Evolutionary conservation across 495 filamentous ascomycete species (phyloP).

Genomic region (Lophiostoma macrostomum): DNA sequence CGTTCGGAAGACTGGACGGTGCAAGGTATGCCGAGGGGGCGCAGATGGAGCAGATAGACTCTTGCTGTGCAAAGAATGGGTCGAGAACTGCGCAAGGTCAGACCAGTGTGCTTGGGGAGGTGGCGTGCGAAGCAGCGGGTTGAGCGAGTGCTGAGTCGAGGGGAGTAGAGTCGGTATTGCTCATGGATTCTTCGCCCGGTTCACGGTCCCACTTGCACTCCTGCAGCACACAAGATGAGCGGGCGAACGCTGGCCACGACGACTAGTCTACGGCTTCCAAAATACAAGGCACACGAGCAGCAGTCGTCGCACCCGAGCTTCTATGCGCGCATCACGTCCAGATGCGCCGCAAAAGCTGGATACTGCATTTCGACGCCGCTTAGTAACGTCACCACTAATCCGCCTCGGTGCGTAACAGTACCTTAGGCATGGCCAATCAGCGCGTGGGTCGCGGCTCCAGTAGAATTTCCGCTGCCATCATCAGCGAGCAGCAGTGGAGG

Average conservation of each 20-base stretch:
- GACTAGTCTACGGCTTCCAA: too few relatives aligned
- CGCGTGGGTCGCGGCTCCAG: too few relatives aligned
- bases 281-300: too few relatives aligned
- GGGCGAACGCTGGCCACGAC: too few relatives aligned
- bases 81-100: too few relatives aligned
- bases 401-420: background rate
- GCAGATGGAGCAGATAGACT: too few relatives aligned
- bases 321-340: too few relatives aligned
- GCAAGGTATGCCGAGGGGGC: background rate
- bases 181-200: background rate
- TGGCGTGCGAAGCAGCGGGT: background rate
- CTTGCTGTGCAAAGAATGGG: too few relatives aligned
- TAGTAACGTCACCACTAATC: background rate
- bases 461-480: background rate
- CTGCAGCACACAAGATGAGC: too few relatives aligned
- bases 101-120: background rate
- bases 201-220: too few relatives aligned
- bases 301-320: background rate
- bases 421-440: background rate
- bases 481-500: background rate
- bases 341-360: too few relatives aligned
- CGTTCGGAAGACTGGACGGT: slow-evolving; percentile 1
- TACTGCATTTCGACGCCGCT: background rate
- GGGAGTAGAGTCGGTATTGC: background rate
- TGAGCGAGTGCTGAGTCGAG: background rate